Conservation (phyloP, 495 filamentous ascomycete species). For the Penicillium paradoxum region DNA sequence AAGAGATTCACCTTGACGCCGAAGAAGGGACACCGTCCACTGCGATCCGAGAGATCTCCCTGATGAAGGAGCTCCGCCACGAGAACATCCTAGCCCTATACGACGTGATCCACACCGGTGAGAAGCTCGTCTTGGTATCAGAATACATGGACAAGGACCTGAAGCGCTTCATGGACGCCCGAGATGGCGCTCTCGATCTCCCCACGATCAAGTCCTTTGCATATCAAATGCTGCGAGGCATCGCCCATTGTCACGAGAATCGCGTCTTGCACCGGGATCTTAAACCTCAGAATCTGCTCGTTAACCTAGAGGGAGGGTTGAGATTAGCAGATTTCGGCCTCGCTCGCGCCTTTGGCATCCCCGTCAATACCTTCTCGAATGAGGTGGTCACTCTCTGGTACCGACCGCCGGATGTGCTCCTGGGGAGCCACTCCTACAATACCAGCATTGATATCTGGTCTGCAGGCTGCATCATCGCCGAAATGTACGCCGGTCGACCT, state of each 20-base stretch:
- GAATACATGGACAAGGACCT: neutral
- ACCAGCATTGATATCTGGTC: neutral
- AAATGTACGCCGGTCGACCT: neutral
- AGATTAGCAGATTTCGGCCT: neutral
- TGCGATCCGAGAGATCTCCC: neutral
- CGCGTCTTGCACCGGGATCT: neutral
- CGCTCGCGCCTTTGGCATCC: neutral
- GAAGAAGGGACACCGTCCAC: neutral
- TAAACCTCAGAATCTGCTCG: neutral
- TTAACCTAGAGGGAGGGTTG: neutral
- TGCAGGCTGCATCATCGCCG: neutral
- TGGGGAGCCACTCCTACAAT: neutral
- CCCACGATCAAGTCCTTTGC: neutral
- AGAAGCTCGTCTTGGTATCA: neutral
- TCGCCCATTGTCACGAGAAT: neutral
- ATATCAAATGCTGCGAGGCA: neutral
- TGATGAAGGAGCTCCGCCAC: neutral
- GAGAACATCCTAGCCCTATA: neutral
- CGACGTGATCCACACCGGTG: neutral
- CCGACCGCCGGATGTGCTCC: neutral
- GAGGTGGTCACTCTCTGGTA: neutral
- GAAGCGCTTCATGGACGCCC: neutral
- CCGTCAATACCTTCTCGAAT: neutral
- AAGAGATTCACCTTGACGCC: neutral
- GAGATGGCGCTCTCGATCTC: neutral